Percentiles rank a stretch among this genome's conserved stretches.
Evolutionary conservation across 768 basidiomycete species (phyloP).

Genomic region (Neoboletus brunneissimus): DNA sequence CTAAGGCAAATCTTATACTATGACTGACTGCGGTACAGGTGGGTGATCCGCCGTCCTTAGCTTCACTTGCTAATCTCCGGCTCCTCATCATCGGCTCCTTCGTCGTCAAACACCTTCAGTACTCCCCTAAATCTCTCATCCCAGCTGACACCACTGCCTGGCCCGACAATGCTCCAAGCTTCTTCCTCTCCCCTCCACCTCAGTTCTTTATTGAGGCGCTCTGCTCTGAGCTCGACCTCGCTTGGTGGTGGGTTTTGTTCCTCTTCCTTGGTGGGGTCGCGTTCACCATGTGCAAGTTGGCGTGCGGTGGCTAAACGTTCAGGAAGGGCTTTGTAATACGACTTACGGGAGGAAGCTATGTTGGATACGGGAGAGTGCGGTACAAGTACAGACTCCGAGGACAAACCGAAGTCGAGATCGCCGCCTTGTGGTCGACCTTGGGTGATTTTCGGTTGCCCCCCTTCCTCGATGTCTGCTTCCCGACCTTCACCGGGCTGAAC

Average conservation of each 20-base stretch:
- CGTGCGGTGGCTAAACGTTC: conserved; percentile 69
- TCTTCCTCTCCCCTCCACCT: conserved; percentile 77
- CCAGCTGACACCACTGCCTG: conserved; percentile 66
- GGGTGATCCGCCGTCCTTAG: neutral
- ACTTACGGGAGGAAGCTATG: conserved; percentile 65
- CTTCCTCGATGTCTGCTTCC: conserved; percentile 9
- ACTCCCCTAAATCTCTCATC: conserved; percentile 65
- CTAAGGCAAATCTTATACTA: neutral
- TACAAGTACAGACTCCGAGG: conserved; percentile 67
- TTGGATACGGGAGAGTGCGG: conserved; percentile 57
- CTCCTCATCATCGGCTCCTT: conserved; percentile 18
- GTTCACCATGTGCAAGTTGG: conserved; percentile 65
- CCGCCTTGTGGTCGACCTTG: conserved; percentile 25
- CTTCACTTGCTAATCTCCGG: neutral
- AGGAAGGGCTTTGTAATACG: conserved; percentile 73
- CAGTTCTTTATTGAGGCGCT: conserved; percentile 85
- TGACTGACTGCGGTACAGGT: no score
- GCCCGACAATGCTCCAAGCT: conserved; percentile 77
- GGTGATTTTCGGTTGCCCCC: neutral
- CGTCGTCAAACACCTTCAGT: conserved; percentile 58
- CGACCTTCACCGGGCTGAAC: conserved; percentile 13
- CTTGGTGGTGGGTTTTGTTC: conserved; percentile 72
- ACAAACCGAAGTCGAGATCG: conserved; percentile 76
- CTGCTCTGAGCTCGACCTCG: conserved; percentile 84
- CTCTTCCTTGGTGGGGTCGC: conserved; percentile 89